Evolutionary conservation across 805 yeast species (phyloP), one percentile per base, ranked within the genome.

Genomic region (Starmerella floris): DNA sequence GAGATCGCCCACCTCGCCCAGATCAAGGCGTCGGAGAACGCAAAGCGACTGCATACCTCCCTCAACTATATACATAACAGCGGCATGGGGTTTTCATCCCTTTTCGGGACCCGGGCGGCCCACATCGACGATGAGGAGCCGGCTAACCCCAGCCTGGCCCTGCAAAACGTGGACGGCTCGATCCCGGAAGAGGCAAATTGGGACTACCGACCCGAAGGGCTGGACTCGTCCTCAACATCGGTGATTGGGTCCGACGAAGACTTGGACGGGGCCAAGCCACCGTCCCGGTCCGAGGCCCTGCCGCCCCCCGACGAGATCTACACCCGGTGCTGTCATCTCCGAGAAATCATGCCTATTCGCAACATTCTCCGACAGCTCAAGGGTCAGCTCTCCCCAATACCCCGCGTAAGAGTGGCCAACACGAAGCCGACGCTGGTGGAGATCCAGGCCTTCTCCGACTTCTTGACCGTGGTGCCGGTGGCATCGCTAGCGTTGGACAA

Each of bases 401-500:
- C 83, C 5, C 57, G 73, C 3, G 59, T 87, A 44, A 83, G 79
- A 54, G 65, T 88, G 45, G 65, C 82, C 54, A 87, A 87, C 56
- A 93, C 95, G n/a, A 68, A 75, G 40, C 97, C 97, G 1, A 82
- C 95, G 0, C 64, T 83, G 65, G 77, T 88, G 50, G 97, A 87
- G 62, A 72, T 87, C 21, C 73, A 83, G 47, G 77, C 95, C 3
- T 83, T 88, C 60, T 75, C 93, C 11, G 97, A 87, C 61, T 88
- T 87, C 54, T 67, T 85, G 34, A 65, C 94, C 32, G 77, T 85
- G 44, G 91, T 88, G 0, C 95, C 95, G 0, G 72, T 87, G 26
- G 72, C 77, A 36, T 74, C 79, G 47, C 62, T 88, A 3, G 69
- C 81, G 0, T 68, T 88, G 43, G 96, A 87, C 62, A 88, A 91